Evolutionary conservation across 306 rosid genomes (phyloP).

Genomic region (Vicia villosa): DNA sequence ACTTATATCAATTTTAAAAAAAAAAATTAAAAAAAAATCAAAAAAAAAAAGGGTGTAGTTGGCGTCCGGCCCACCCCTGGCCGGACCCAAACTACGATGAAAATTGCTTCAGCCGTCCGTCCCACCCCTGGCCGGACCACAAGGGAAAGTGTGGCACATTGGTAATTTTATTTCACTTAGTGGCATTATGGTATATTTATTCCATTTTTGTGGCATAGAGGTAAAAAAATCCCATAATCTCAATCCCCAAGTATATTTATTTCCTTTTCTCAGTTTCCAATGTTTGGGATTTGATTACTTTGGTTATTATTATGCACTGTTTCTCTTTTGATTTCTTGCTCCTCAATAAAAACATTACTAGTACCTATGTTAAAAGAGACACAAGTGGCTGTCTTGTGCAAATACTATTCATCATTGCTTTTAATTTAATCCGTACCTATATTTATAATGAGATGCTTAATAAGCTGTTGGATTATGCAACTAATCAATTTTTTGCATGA

Average conservation of each 20-base stretch:
- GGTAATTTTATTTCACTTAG: too few relatives aligned
- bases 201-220: too few relatives aligned
- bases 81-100: too few relatives aligned
- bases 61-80: too few relatives aligned
- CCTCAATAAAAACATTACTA: constrained; percentile 34
- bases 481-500: neutral
- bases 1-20: too few relatives aligned
- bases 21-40: too few relatives aligned
- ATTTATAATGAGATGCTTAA: neutral
- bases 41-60: too few relatives aligned
- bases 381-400: constrained; percentile 30
- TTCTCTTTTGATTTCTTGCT: constrained; percentile 50
- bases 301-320: constrained; percentile 39
- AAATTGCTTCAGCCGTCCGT: too few relatives aligned
- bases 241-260: constrained; percentile 58
- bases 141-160: too few relatives aligned
- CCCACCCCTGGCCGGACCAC: too few relatives aligned
- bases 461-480: neutral
- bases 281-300: constrained; percentile 63
- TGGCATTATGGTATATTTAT: too few relatives aligned
- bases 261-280: constrained; percentile 78
- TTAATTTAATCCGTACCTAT: constrained; percentile 15
- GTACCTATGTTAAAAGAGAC: constrained; percentile 53
- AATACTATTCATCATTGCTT: constrained; percentile 29
- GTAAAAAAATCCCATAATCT: too few relatives aligned